Conservation (phyloP, 1,284 basidiomycete genomes). For the Microbotryomycetes sp. region DNA sequence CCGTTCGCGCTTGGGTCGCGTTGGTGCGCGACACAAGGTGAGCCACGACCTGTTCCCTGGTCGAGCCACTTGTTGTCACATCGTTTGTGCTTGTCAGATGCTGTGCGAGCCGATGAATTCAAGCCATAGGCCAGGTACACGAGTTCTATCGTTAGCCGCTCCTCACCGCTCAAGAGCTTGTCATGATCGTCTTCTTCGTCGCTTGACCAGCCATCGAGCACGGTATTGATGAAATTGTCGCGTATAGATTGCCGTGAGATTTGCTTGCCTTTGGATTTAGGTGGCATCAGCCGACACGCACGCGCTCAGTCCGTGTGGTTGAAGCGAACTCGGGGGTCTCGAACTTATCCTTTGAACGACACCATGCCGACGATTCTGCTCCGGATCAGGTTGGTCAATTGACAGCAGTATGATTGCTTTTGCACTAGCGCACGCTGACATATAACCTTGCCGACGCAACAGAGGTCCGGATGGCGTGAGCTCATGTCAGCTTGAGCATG, state of each 20-base stretch:
- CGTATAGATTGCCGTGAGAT: too few species aligned
- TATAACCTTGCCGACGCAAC: neutral
- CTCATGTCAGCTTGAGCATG: neutral
- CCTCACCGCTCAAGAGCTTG: neutral
- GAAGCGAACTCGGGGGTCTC: too few species aligned
- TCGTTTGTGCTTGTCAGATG: neutral
- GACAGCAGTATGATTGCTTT: too few species aligned
- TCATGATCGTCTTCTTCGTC: too few species aligned
- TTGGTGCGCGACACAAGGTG: conserved; percentile 8
- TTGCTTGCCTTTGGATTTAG: too few species aligned
- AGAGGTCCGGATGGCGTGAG: neutral
- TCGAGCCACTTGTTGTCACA: neutral
- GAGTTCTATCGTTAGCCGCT: neutral
- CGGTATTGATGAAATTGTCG: too few species aligned
- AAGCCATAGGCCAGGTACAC: conserved; percentile 6
- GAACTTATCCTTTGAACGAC: too few species aligned
- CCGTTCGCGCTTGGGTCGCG: conserved; percentile 1
- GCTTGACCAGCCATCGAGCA: too few species aligned
- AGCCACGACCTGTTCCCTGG: neutral
- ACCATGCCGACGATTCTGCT: neutral
- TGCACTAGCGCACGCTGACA: neutral
- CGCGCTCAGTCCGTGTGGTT: too few species aligned
- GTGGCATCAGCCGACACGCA: too few species aligned
- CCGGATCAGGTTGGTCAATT: neutral
- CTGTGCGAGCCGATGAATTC: neutral